Conservation (phyloP, 495 filamentous ascomycete genomes). For the Sordaria brevicollis region DNA sequence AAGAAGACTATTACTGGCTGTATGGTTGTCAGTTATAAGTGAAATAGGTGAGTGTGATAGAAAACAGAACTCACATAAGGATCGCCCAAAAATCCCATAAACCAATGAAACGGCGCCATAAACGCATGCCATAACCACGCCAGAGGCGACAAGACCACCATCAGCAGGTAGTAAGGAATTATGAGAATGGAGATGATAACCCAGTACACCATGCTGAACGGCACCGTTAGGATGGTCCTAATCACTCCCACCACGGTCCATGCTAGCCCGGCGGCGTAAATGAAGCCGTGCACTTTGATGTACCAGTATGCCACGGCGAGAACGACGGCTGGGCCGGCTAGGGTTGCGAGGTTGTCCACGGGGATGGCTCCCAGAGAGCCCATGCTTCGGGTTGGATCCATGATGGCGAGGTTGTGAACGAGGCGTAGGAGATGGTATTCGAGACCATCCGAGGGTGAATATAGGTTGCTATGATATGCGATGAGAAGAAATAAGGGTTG, state of each 20-base stretch:
- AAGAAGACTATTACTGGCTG: neutral
- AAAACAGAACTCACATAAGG: neutral
- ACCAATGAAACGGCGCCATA: neutral
- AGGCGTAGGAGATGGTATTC: neutral
- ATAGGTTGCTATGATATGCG: neutral
- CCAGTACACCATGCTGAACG: neutral
- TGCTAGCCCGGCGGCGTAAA: neutral
- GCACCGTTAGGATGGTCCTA: neutral
- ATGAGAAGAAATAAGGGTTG: neutral
- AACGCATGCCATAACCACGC: neutral
- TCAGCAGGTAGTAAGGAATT: neutral
- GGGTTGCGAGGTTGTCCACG: slow-evolving; percentile 9
- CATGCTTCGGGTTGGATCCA: neutral
- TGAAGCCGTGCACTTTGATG: neutral
- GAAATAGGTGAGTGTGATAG: neutral
- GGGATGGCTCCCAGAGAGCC: neutral
- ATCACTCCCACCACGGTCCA: neutral
- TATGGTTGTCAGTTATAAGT: neutral
- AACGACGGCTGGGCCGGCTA: slow-evolving; percentile 19
- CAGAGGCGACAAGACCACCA: neutral
- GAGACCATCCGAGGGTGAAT: neutral
- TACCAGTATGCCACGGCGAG: neutral
- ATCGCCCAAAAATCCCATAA: neutral
- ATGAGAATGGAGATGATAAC: neutral
- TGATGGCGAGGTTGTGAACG: neutral